These are phyloP conservation scores for Botryotinia globosa DNA, from an alignment of 2,329 filamentous ascomycete species.

Conservation along the genomic window DNA sequence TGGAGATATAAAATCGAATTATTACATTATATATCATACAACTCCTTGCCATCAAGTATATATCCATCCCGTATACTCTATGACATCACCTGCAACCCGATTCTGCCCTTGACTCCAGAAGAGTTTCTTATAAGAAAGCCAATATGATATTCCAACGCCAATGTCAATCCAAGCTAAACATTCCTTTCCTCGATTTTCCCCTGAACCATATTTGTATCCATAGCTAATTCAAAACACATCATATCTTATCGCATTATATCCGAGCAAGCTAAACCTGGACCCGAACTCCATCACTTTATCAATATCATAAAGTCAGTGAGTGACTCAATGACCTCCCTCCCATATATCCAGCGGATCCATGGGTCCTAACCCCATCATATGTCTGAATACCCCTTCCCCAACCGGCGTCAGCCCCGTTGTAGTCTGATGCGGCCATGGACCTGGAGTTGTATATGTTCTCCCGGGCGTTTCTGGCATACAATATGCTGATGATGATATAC, in stretches of 20 bases:
- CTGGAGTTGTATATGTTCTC: background rate
- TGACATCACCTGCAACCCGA: background rate
- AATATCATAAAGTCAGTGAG: background rate
- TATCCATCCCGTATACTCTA: background rate
- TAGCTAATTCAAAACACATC: background rate
- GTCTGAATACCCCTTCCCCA: constrained; percentile 55
- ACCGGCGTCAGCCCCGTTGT: constrained; percentile 52
- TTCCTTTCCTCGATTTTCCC: background rate
- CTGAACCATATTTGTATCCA: background rate
- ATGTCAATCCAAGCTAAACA: background rate
- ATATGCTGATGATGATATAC: constrained; percentile 39
- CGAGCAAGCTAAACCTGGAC: background rate
- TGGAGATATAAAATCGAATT: background rate
- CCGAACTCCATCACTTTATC: background rate
- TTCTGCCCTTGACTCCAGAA: background rate
- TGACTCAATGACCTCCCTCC: constrained; percentile 27
- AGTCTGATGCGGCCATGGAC: constrained; percentile 38
- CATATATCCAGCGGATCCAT: constrained; percentile 50
- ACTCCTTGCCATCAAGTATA: too few relatives aligned
- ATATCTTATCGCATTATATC: background rate
- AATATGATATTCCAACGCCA: background rate
- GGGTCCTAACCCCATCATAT: constrained; percentile 55
- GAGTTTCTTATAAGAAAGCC: background rate
- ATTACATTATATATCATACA: background rate
- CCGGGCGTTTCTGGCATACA: constrained; percentile 40